Conservation (phyloP, 2,329 filamentous ascomycete species). For the Colletotrichum paranaense region DNA sequence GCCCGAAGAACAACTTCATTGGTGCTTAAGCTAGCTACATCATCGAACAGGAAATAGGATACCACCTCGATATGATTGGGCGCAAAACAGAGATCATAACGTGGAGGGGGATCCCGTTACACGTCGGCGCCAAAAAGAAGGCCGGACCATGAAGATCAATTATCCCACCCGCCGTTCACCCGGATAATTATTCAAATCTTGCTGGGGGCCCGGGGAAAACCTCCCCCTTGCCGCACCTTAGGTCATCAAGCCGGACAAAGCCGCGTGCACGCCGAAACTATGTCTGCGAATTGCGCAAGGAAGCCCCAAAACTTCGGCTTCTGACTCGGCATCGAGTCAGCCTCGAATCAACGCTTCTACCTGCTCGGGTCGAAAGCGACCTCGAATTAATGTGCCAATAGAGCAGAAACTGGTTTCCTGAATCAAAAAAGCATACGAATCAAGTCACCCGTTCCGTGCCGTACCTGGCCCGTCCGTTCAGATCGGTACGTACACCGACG, state of each 20-base stretch:
- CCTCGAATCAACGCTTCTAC: constrained; percentile 6
- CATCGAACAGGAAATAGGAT: not conserved
- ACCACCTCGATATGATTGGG: not conserved
- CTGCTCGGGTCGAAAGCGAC: not conserved
- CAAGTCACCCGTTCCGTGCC: constrained; percentile 6
- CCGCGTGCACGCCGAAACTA: not conserved
- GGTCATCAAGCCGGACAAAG: not conserved
- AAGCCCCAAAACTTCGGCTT: not conserved
- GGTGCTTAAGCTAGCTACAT: not conserved
- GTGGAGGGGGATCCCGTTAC: not conserved
- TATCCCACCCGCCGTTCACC: not conserved
- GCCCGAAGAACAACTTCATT: not conserved
- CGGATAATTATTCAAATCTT: constrained; percentile 10
- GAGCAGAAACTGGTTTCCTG: not conserved
- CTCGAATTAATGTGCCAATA: not conserved
- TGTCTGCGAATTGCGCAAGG: not conserved
- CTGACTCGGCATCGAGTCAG: constrained; percentile 7
- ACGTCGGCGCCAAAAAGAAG: not conserved
- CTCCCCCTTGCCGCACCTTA: not conserved
- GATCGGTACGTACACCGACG: not conserved
- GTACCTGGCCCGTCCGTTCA: not conserved
- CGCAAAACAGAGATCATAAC: not conserved
- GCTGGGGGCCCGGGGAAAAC: not conserved
- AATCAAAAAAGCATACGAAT: not conserved
- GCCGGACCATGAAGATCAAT: not conserved